A percentile compares a stretch with the other conserved stretches of the same genome.
phyloP scores from a whole-genome alignment of 2,329 filamentous ascomycete species.

The Hawksworthiomyces lignivorus region DNA sequence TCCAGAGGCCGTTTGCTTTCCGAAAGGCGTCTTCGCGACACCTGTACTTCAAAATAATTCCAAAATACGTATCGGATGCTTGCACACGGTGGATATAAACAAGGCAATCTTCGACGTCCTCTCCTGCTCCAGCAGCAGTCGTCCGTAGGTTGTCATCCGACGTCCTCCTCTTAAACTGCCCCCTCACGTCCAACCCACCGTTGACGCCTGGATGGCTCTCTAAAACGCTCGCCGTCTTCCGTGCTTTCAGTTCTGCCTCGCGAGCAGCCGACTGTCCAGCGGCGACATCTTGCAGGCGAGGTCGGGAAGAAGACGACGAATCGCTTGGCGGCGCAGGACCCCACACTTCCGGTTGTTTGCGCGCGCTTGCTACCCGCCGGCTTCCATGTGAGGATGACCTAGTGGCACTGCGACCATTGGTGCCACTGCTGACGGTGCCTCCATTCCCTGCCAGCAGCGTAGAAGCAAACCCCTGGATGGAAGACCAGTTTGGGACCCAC shows the following conservation, averaged over 20 bases:
- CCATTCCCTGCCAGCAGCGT: slow-evolving; percentile 26
- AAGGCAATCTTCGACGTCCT: slow-evolving; percentile 64
- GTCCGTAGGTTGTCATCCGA: slow-evolving; percentile 51
- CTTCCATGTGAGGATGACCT: slow-evolving; percentile 22
- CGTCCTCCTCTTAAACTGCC: slow-evolving; percentile 56
- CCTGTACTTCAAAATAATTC: slow-evolving; percentile 82
- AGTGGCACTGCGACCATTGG: slow-evolving; percentile 24
- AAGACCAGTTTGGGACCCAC: slow-evolving; percentile 47
- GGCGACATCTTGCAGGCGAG: slow-evolving; percentile 41
- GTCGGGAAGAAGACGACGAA: slow-evolving; percentile 18
- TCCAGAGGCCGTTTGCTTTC: slow-evolving; percentile 90
- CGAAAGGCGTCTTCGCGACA: slow-evolving; percentile 77
- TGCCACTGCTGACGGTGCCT: slow-evolving; percentile 21
- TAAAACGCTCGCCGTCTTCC: slow-evolving; percentile 50
- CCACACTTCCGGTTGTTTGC: slow-evolving; percentile 32
- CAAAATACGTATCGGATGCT: slow-evolving; percentile 78
- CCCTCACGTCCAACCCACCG: slow-evolving; percentile 46
- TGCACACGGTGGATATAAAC: slow-evolving; percentile 87
- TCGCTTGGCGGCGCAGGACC: slow-evolving; percentile 40
- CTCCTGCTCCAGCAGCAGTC: slow-evolving; percentile 13
- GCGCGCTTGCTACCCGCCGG: slow-evolving; percentile 19
- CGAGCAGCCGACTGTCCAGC: slow-evolving; percentile 42
- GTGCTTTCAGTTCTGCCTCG: slow-evolving; percentile 46
- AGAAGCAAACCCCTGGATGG: slow-evolving; percentile 46
- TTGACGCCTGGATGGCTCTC: slow-evolving; percentile 55